Conservation (phyloP, 1,284 basidiomycete species). For the Athelia psychrophila region DNA sequence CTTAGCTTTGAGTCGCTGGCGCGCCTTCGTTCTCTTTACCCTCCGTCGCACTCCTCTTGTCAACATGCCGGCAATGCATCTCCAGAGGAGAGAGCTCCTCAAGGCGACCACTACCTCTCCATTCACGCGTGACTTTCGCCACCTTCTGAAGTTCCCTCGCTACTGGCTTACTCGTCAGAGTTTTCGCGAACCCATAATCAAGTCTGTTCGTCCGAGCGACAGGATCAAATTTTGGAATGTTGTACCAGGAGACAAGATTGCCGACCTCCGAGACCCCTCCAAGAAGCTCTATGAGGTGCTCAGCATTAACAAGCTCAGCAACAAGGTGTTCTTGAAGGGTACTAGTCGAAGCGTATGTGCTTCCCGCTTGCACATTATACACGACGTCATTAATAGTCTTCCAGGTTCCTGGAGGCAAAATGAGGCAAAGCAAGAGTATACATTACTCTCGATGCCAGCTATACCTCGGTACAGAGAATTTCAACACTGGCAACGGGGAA, state of each 20-base stretch:
- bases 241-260: constrained; percentile 78
- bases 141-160: constrained; percentile 56
- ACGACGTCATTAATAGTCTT: constrained; percentile 4
- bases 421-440: constrained; percentile 41
- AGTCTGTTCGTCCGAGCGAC: constrained; percentile 58
- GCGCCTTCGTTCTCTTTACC: too few relatives aligned
- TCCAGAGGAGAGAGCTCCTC: constrained; percentile 40
- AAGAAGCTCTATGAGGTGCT: constrained; percentile 63
- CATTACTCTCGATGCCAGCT: constrained; percentile 79
- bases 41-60: too few relatives aligned
- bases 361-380: constrained; percentile 2
- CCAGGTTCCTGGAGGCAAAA: constrained; percentile 20
- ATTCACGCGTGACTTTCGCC: constrained; percentile 64
- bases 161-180: constrained; percentile 29
- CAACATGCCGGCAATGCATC: constrained; percentile 4
- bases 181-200: constrained; percentile 32
- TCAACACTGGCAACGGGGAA: constrained; percentile 41
- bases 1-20: too few relatives aligned
- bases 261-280: constrained; percentile 61
- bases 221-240: constrained; percentile 85
- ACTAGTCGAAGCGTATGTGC: constrained; percentile 38
- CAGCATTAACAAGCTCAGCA: constrained; percentile 69
- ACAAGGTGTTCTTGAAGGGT: constrained; percentile 67
- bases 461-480: constrained; percentile 66
- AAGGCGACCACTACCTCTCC: constrained; percentile 46